These are phyloP conservation scores for Schizochytrium sp. DNA, from an alignment of 108 stramenopile species.

Conservation along the genomic window DNA sequence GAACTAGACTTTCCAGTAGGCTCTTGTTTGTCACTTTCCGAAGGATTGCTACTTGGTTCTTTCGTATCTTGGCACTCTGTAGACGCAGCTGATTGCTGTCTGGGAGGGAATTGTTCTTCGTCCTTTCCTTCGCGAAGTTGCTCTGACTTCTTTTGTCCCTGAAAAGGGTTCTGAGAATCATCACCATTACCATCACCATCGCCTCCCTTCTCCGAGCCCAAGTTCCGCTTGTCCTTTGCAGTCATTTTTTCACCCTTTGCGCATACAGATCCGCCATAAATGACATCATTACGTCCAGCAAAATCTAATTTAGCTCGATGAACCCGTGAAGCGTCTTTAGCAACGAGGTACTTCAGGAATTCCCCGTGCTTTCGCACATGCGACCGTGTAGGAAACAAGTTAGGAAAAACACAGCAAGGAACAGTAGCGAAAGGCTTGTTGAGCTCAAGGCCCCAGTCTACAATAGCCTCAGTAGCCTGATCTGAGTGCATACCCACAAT, in stretches of 20 bases:
- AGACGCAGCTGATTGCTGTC: background rate
- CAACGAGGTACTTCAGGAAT: background rate
- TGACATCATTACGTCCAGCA: conserved; percentile 49
- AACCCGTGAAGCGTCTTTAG: background rate
- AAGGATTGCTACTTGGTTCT: background rate
- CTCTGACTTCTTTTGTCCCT: too few relatives aligned
- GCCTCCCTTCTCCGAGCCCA: background rate
- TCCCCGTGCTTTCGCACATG: conserved; percentile 5
- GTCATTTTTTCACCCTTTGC: background rate
- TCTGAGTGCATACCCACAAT: conserved; percentile 90
- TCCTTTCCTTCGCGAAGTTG: background rate
- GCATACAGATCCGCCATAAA: background rate
- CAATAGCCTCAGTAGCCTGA: conserved; percentile 83
- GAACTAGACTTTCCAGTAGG: background rate
- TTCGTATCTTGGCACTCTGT: background rate
- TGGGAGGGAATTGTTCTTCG: background rate
- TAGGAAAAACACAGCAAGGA: conserved; percentile 67
- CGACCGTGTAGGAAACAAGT: conserved; percentile 56
- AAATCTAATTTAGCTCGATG: background rate
- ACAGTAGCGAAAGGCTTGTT: conserved; percentile 79
- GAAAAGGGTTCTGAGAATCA: background rate
- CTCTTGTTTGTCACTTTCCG: background rate
- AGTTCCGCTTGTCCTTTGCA: background rate
- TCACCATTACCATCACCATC: background rate
- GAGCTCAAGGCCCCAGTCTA: conserved; percentile 79